Evolutionary conservation across 164 flowering plant genomes (phyloP).

Genomic region (Nelumbo lutea): DNA sequence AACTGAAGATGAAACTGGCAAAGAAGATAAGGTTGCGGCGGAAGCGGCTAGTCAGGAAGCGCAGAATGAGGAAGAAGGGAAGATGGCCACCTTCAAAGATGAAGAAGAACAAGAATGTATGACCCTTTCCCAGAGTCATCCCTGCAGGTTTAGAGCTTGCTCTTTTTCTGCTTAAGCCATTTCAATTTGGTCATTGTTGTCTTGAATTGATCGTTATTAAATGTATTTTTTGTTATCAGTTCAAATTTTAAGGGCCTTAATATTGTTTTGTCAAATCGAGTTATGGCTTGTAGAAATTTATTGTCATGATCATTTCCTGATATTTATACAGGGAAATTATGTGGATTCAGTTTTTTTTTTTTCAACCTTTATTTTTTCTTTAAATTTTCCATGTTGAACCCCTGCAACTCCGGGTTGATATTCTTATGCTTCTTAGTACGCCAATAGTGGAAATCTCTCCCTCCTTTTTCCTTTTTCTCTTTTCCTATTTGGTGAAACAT

Average conservation of each 20-base stretch:
- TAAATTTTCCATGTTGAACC: neutral
- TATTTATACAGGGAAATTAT: neutral
- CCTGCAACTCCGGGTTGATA: neutral
- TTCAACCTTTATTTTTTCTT: too few relatives aligned
- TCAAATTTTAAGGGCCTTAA: neutral
- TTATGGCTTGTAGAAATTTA: neutral
- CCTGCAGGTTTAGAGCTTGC: conserved; percentile 27
- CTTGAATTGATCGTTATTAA: neutral
- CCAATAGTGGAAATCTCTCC: neutral
- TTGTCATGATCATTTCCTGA: neutral
- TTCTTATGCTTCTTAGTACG: neutral
- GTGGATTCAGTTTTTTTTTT: neutral
- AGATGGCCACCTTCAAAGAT: conserved; percentile 97
- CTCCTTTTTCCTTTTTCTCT: neutral
- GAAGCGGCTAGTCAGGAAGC: conserved; percentile 73
- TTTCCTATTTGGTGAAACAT: too few relatives aligned
- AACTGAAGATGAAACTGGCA: conserved; percentile 74
- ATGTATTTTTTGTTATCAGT: neutral
- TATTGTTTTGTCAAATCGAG: neutral
- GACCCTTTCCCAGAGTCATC: conserved; percentile 15
- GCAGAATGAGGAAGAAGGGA: conserved; percentile 88
- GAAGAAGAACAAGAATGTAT: conserved; percentile 84
- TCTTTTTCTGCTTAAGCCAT: conserved; percentile 5
- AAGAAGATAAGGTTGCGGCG: conserved; percentile 82
- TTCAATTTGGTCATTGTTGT: conserved; percentile 3